Base-by-base conservation (phyloP, 2,329 filamentous ascomycete genomes). In the Cladobotryum protrusum region DNA sequence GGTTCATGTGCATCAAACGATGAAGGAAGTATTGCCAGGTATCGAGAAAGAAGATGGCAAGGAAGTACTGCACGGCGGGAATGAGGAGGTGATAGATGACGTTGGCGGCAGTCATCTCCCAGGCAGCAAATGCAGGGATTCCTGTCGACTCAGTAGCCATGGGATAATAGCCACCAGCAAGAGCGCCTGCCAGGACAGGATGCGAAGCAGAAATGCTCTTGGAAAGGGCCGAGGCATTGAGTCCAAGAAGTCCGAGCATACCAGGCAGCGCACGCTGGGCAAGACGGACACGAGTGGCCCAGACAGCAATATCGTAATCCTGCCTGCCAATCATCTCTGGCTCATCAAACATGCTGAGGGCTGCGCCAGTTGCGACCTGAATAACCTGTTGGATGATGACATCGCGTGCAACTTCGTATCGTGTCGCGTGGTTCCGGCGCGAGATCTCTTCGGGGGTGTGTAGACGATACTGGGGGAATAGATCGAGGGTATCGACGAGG, bases 1-100 rank as follows among this genome's bases (percentile, higher is more conserved):
- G 91, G 74, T 97, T 96, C 74, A 93, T 78, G 71, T 99, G 93
- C 93, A 99, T 99, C 51, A 86, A 81, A 36, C 93, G 89, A 70
- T 99, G 93, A 61, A 92, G 78, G 71, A 96, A 96, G 72, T 99
- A 99, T 67, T 99, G 92, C 93, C 93, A 99, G 41, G 90, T 93
- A 70, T 99, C 93, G 59, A 97, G 80, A 57, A 95, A 75, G 56
- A 81, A 72, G 53, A 92, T 79, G 19, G 85, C 93, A 45, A 87
- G 62, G 51, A 80, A 71, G 63, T 96, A 87, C 67, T 97, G 92
- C 44, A 92, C 49, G 3, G 73, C 77, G 1, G 93, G 93, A 54
- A 97, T 77, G 36, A 85, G 65, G 54, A 83, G 71, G 76, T 87
- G 86, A 73, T 97, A 97, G 57, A 96, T 81, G 53, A 79, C 74